Evolutionary conservation across 257 asterid genomes (phyloP).

Genomic region (Nicotiana otophora): DNA sequence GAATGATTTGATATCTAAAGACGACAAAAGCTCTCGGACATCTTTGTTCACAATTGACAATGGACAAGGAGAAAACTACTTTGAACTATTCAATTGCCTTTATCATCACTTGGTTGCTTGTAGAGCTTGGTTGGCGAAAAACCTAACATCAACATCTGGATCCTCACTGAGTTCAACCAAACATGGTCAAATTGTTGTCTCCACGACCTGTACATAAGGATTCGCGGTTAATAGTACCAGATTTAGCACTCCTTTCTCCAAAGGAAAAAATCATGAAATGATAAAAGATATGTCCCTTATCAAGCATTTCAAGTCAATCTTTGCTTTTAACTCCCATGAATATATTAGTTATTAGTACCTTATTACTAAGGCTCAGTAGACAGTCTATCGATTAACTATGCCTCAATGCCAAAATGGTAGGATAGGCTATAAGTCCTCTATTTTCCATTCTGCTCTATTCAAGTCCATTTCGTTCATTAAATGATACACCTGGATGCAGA

Average conservation of each 20-base stretch:
- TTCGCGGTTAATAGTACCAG: background rate
- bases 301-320: background rate
- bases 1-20: constrained; percentile 2
- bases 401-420: background rate
- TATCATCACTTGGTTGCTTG: constrained; percentile 66
- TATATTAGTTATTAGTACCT: background rate
- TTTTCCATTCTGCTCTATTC: background rate
- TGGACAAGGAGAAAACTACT: constrained; percentile 2
- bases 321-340: background rate
- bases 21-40: background rate
- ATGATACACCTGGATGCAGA: background rate
- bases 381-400: background rate
- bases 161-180: constrained; percentile 85
- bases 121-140: constrained; percentile 76
- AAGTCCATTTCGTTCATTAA: background rate
- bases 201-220: constrained; percentile 56
- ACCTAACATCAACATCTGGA: constrained; percentile 91
- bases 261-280: background rate
- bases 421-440: background rate
- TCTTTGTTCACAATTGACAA: background rate
- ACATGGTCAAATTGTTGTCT: constrained; percentile 66
- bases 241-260: background rate
- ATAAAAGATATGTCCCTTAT: background rate
- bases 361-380: background rate
- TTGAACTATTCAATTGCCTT: constrained; percentile 6